Base-by-base conservation (phyloP, 2,329 filamentous ascomycete genomes). In the Cladosporium austrohemisphaericum region DNA sequence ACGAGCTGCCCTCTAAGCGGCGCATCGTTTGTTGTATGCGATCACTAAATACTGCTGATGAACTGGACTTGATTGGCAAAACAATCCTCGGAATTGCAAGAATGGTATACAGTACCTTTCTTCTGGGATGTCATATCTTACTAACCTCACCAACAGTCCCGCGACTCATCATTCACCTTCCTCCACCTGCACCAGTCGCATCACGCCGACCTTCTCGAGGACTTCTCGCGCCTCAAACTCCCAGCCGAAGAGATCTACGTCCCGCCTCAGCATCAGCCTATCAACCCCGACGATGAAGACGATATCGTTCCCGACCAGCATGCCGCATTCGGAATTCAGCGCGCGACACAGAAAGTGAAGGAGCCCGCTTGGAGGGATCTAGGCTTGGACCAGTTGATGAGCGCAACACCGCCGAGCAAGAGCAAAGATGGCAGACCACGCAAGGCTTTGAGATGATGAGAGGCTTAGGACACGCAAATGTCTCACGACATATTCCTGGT, bases 291-390 rank as follows among this genome's bases (percentile, higher is more conserved):
- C 68, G 88, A 93, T 65, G 87, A 93, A 69, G 88, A 93, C 63
- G 88, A 93, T 62, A 85, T 93, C 3, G 88, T 93, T 4, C 88
- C 88, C 0, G 87, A 93, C 67, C 88, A 93, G 70, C 88, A 93
- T 64, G 88, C 88, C 10, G 88, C 88, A 0, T 93, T 93, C 65
- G 88, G 88, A 31, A 93, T 94, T 60, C 83, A 88, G 67, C 80
- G 86, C 57, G 88, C 88, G 8, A 91, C 86, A 13, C 85, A 89
- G 70, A 78, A 79, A 55, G 76, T 75, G 59, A 79, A 77, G 60
- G 86, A 90, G 69, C 77, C 85, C 1, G 83, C 82, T 6, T 94
- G 88, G 88, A 85, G 84, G 64, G 88, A 93, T 63, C 70, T 92
- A 5, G 85, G 86, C 0, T 72, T 93, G n/a, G 76, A 75, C 5